These are phyloP conservation scores for Annulohypoxylon moriforme DNA, from an alignment of 495 filamentous ascomycete genomes.

Conservation along the genomic window DNA sequence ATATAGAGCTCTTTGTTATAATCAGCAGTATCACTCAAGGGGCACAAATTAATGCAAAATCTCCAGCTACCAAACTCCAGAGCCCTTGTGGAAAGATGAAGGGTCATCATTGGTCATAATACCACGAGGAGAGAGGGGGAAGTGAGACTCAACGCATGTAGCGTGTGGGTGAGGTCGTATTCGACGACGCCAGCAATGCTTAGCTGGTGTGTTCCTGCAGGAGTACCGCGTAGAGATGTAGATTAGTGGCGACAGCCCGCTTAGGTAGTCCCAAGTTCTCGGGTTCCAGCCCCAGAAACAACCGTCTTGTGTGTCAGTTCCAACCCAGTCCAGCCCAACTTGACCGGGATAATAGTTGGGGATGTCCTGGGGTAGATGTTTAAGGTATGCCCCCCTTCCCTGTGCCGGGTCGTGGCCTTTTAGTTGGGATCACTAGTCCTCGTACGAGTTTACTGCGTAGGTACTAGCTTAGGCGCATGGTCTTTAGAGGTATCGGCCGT, in stretches of 20 bases:
- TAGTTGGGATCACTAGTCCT: neutral
- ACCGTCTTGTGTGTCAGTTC: neutral
- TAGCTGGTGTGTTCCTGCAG: conserved; percentile 16
- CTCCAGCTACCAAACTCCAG: neutral
- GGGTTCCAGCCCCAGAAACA: conserved; percentile 20
- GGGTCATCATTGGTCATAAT: neutral
- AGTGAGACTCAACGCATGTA: neutral
- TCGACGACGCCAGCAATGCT: neutral
- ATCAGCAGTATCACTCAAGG: neutral
- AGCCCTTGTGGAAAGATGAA: neutral
- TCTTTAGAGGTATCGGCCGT: neutral
- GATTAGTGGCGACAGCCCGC: neutral
- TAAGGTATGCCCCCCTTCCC: neutral
- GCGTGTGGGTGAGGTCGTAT: neutral
- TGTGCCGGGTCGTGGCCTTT: neutral
- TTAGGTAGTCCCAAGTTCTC: conserved; percentile 1
- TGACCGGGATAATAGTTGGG: neutral
- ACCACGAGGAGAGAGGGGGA: neutral
- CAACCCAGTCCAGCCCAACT: neutral
- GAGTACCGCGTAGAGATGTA: conserved; percentile 22
- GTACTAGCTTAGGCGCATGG: neutral
- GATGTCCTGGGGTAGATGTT: conserved; percentile 3
- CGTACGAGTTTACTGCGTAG: neutral
- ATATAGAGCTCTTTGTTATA: neutral
- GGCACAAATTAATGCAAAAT: neutral